These are phyloP conservation scores for Phyllosticta capitalensis DNA, from an alignment of 2,329 filamentous ascomycete species.

Conservation along the genomic window DNA sequence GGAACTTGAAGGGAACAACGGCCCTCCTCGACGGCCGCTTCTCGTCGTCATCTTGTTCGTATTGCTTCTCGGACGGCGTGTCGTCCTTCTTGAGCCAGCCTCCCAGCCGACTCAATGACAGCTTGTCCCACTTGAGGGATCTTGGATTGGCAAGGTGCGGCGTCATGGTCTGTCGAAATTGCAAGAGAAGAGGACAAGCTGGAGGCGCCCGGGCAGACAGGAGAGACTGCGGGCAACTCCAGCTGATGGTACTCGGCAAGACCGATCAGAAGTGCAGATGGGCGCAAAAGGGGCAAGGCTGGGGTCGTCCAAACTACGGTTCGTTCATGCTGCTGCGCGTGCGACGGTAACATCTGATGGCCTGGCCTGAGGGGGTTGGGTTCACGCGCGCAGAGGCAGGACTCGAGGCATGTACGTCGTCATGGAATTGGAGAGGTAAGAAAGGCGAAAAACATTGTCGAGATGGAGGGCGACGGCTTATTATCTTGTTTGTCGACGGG, in stretches of 20 bases:
- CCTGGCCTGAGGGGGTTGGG: background rate
- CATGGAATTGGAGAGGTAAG: background rate
- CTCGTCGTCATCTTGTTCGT: slow-evolving; percentile 23
- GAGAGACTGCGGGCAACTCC: slow-evolving; percentile 3
- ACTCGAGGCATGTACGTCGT: background rate
- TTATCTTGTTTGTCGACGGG: background rate
- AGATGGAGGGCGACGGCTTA: background rate
- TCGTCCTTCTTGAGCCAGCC: slow-evolving; percentile 33
- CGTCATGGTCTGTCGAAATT: slow-evolving; percentile 1
- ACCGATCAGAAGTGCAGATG: background rate
- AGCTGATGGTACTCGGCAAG: slow-evolving; percentile 4
- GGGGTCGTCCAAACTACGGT: background rate
- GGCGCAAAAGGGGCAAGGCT: slow-evolving; percentile 2
- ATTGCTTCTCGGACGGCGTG: slow-evolving; percentile 10
- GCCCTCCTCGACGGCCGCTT: slow-evolving; percentile 44
- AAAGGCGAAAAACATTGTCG: background rate
- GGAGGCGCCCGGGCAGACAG: background rate
- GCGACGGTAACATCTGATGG: background rate
- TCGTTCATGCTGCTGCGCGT: background rate
- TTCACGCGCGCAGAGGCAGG: background rate
- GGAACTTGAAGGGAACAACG: slow-evolving; percentile 44
- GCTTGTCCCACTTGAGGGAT: slow-evolving; percentile 26
- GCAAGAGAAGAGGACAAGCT: background rate
- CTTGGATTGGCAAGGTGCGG: background rate
- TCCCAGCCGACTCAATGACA: slow-evolving; percentile 31